Evolutionary conservation across 225 moss, liverwort and hornwort species (phyloP).

Genomic region (Thuidium tamariscinum): DNA sequence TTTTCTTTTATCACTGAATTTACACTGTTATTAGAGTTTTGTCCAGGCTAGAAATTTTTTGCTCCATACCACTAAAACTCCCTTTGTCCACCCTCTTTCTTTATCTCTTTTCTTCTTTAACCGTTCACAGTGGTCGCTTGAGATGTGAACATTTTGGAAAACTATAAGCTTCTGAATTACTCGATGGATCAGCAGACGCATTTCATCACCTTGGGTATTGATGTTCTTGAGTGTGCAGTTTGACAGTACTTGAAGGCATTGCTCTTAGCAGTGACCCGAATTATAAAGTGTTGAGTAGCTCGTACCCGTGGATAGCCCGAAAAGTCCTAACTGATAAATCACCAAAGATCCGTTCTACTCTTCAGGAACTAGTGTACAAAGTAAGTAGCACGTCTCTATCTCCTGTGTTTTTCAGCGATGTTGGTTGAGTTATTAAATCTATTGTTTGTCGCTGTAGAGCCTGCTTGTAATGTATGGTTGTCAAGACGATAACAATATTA

Average conservation of each 20-base stretch:
- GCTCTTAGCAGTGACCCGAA: conserved; percentile 84
- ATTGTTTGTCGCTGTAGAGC: neutral
- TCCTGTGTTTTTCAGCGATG: neutral
- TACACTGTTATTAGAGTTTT: neutral
- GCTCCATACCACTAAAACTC: neutral
- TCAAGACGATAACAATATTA: neutral
- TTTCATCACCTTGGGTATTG: neutral
- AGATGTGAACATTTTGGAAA: neutral
- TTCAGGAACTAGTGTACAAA: conserved; percentile 75
- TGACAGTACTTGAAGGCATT: conserved; percentile 96
- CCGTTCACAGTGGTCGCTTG: neutral
- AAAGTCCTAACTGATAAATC: conserved; percentile 92
- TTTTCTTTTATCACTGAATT: neutral
- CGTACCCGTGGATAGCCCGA: conserved; percentile 97
- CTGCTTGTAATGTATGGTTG: neutral
- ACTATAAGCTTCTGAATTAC: neutral
- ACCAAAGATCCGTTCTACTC: conserved; percentile 67
- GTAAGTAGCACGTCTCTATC: conserved; percentile 4
- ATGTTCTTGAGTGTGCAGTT: conserved; percentile 32
- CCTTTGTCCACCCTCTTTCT: neutral
- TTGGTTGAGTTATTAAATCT: neutral
- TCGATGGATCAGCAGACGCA: neutral
- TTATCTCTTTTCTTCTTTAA: neutral
- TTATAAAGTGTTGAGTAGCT: conserved; percentile 93
- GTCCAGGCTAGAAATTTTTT: neutral